Conservation (phyloP, 768 basidiomycete species). For the Tephrocybe sp. region DNA sequence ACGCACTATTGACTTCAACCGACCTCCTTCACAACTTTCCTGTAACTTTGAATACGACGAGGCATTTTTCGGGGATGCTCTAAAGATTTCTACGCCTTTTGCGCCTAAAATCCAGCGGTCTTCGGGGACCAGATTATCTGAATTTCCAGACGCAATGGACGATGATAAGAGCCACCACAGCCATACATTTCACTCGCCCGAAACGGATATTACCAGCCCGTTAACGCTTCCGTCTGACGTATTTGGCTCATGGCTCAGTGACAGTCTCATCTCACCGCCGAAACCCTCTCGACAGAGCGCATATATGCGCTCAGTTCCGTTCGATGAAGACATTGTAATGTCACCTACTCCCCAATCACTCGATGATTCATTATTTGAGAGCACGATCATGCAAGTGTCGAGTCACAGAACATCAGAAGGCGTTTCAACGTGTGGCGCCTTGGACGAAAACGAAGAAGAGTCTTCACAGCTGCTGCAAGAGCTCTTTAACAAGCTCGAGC, state of each 20-base stretch:
- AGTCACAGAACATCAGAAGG: neutral
- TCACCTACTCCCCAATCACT: neutral
- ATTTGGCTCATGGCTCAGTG: slow-evolving; percentile 35
- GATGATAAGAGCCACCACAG: slow-evolving; percentile 20
- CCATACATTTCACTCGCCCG: slow-evolving; percentile 4
- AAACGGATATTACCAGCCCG: slow-evolving; percentile 2
- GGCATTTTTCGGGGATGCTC: slow-evolving; percentile 20
- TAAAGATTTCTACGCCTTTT: slow-evolving; percentile 29
- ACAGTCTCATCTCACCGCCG: slow-evolving; percentile 44
- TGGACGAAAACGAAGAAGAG: neutral
- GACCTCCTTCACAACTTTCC: slow-evolving; percentile 38
- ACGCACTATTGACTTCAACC: slow-evolving; percentile 34
- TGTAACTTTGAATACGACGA: slow-evolving; percentile 20
- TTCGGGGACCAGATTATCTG: neutral
- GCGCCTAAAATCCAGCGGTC: slow-evolving; percentile 9
- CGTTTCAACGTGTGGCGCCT: no score
- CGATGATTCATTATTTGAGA: slow-evolving; percentile 5
- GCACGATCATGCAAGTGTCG: neutral
- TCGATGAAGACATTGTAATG: slow-evolving; percentile 1
- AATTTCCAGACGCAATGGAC: slow-evolving; percentile 10
- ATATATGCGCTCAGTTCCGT: slow-evolving; percentile 9
- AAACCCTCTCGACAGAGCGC: slow-evolving; percentile 19
- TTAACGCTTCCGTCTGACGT: slow-evolving; percentile 6
- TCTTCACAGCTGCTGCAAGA: slow-evolving; percentile 10
- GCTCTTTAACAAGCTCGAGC: slow-evolving; percentile 18